A percentile compares a stretch with the other conserved stretches of the same genome.
phyloP scores from a whole-genome alignment of 805 yeast genomes.

The Lachancea kluyveri region DNA sequence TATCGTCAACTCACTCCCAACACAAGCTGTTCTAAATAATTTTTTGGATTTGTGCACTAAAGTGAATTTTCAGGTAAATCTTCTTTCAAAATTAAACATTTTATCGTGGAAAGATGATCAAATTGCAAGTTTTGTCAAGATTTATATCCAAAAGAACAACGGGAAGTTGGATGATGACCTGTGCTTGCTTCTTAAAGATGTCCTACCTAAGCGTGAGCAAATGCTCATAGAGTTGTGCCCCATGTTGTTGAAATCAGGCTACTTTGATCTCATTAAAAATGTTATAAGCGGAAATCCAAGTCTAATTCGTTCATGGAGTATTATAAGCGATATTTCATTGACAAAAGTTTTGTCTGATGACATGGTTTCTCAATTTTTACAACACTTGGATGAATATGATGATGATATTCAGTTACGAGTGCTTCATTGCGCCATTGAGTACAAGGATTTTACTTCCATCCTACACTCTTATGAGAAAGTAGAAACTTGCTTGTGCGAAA shows the following conservation, averaged over 20 bases:
- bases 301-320: background rate
- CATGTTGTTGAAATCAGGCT: conserved; percentile 3
- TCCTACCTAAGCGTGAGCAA: conserved; percentile 3
- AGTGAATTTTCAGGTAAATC: conserved; percentile 4
- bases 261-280: conserved; percentile 5
- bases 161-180: conserved; percentile 1
- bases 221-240: conserved; percentile 3
- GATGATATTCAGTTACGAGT: conserved; percentile 6
- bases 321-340: conserved; percentile 1
- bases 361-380: background rate
- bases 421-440: conserved; percentile 7
- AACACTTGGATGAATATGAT: conserved; percentile 1
- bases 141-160: conserved; percentile 5
- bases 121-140: conserved; percentile 9
- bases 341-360: conserved; percentile 1
- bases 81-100: conserved; percentile 8
- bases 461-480: conserved; percentile 3
- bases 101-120: conserved; percentile 12
- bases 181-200: background rate
- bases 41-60: conserved; percentile 13
- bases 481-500: conserved; percentile 2
- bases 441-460: conserved; percentile 5
- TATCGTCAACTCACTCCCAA: conserved; percentile 14
- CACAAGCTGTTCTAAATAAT: conserved; percentile 13
- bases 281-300: conserved; percentile 6